phyloP scores from a whole-genome alignment of 2,329 filamentous ascomycete species.

The Aspergillus sp. region DNA sequence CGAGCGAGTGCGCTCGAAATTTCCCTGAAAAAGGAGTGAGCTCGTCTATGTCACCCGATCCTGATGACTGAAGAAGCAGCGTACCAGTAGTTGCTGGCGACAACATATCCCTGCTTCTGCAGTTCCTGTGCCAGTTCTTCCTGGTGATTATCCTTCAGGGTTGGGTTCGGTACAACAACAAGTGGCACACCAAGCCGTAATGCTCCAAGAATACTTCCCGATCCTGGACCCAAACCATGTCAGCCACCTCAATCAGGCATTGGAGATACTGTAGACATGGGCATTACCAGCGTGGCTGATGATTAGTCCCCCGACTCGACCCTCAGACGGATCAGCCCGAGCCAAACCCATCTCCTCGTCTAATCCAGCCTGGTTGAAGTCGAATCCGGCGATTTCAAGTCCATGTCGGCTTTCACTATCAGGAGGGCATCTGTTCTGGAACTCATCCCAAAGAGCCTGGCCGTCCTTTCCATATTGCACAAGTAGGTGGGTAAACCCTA shows the following conservation, averaged over 20 bases:
- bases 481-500: slow-evolving; percentile 69
- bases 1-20: slow-evolving; percentile 50
- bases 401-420: slow-evolving; percentile 34
- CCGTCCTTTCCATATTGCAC: slow-evolving; percentile 80
- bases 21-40: slow-evolving; percentile 39
- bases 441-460: slow-evolving; percentile 53
- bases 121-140: slow-evolving; percentile 79
- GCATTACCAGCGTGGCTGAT: slow-evolving; percentile 82
- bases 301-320: slow-evolving; percentile 64
- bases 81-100: slow-evolving; percentile 69
- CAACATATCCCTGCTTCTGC: slow-evolving; percentile 71
- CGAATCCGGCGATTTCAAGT: slow-evolving; percentile 63
- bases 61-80: slow-evolving; percentile 21
- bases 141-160: slow-evolving; percentile 87
- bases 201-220: slow-evolving; percentile 84
- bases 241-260: background rate
- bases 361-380: slow-evolving; percentile 65
- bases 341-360: slow-evolving; percentile 58
- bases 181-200: slow-evolving; percentile 72
- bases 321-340: slow-evolving; percentile 45
- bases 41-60: background rate
- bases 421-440: slow-evolving; percentile 26
- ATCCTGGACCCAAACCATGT: slow-evolving; percentile 58
- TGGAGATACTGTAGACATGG: background rate
- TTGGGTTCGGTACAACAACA: slow-evolving; percentile 85